Evolutionary conservation across 768 basidiomycete species (phyloP).

Genomic region (Pholiota microspora): DNA sequence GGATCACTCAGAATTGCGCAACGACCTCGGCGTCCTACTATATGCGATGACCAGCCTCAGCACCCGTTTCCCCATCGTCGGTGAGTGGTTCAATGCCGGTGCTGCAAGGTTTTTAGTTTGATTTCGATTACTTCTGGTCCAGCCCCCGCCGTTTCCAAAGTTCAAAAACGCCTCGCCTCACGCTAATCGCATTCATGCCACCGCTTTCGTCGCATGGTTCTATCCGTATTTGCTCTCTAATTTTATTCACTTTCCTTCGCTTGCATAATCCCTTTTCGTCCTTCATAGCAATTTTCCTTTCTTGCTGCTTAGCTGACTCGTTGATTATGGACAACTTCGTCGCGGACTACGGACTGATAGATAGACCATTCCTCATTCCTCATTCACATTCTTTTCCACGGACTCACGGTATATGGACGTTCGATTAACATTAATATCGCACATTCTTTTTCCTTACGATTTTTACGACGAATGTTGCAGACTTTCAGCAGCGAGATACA

Average conservation of each 20-base stretch:
- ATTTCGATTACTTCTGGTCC: no score
- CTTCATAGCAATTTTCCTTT: background rate
- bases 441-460: conserved; percentile 13
- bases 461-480: conserved; percentile 3
- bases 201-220: background rate
- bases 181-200: conserved; percentile 4
- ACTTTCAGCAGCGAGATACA: conserved; percentile 21
- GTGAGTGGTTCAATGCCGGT: conserved; percentile 22
- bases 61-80: conserved; percentile 58
- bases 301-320: conserved; percentile 5
- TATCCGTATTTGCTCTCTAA: conserved; percentile 8
- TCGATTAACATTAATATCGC: conserved; percentile 8
- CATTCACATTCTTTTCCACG: conserved; percentile 10
- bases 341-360: conserved; percentile 17
- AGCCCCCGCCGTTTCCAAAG: conserved; percentile 38
- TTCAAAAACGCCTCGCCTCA: conserved; percentile 38
- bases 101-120: background rate
- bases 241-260: conserved; percentile 11
- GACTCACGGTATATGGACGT: conserved; percentile 23
- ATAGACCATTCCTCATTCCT: conserved; percentile 6
- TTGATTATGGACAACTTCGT: conserved; percentile 16
- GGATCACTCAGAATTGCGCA: conserved; percentile 56
- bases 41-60: conserved; percentile 65
- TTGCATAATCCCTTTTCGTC: conserved; percentile 2
- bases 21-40: conserved; percentile 57